Conservation (phyloP, 176 grass and related monocot species). For the Leersia perrieri region DNA sequence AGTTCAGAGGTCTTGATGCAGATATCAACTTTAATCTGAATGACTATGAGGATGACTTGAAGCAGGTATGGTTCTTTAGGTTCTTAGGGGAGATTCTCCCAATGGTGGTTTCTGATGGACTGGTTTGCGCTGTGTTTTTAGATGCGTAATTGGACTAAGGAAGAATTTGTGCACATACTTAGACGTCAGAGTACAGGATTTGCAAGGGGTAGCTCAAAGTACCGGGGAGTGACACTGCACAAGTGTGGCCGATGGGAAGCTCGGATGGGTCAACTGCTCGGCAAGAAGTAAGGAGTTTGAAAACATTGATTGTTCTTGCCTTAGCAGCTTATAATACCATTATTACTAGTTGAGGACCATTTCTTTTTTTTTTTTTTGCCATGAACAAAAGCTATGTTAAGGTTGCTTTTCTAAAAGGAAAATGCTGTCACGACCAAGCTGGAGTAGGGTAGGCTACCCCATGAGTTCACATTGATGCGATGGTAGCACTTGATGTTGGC, state of each 20-base stretch:
- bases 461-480: neutral
- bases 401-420: neutral
- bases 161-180: conserved; percentile 90
- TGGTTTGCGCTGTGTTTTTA: conserved; percentile 1
- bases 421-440: neutral
- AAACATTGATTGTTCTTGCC: neutral
- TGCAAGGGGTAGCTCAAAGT: conserved; percentile 78
- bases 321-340: neutral
- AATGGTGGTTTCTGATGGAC: neutral
- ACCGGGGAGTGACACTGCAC: conserved; percentile 78
- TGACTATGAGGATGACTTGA: conserved; percentile 80
- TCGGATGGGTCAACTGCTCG: conserved; percentile 86
- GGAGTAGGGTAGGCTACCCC: neutral
- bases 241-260: conserved; percentile 88
- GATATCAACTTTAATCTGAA: conserved; percentile 86
- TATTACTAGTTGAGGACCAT: neutral
- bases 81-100: neutral
- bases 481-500: neutral
- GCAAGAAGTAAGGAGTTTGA: conserved; percentile 68
- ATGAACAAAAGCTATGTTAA: neutral
- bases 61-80: conserved; percentile 44
- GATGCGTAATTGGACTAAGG: conserved; percentile 82
- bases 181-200: conserved; percentile 82
- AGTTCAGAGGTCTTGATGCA: conserved; percentile 77
- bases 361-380: neutral